Evolutionary conservation across 345 rosid genomes (phyloP).

Genomic region (Salix purpurea): DNA sequence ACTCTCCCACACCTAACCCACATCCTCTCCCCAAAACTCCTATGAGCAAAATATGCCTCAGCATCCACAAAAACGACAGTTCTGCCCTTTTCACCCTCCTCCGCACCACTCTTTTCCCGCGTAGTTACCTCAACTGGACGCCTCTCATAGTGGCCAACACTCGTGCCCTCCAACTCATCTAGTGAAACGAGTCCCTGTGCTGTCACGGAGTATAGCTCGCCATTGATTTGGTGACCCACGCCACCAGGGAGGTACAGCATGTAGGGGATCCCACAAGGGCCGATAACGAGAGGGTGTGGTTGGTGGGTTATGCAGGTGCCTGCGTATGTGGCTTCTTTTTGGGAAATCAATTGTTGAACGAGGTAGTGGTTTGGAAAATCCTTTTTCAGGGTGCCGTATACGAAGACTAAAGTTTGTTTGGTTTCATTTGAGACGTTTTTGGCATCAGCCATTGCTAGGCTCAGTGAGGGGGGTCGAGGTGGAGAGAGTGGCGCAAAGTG

Average conservation of each 20-base stretch:
- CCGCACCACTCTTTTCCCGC: neutral
- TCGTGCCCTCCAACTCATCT: constrained; percentile 62
- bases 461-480: neutral
- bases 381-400: constrained; percentile 65
- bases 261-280: constrained; percentile 69
- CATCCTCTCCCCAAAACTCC: constrained; percentile 52
- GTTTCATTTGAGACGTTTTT: neutral
- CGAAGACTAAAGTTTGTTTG: constrained; percentile 36
- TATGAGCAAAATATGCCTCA: constrained; percentile 60
- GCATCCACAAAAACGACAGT: constrained; percentile 31
- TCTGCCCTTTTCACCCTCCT: constrained; percentile 9
- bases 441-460: constrained; percentile 7
- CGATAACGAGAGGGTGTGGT: constrained; percentile 59
- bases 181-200: constrained; percentile 40
- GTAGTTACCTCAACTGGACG: constrained; percentile 35
- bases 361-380: constrained; percentile 47
- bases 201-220: constrained; percentile 67
- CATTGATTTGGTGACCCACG: constrained; percentile 47
- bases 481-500: too few species aligned
- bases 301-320: constrained; percentile 42
- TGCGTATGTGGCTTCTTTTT: constrained; percentile 41
- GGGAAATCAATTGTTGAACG: constrained; percentile 36
- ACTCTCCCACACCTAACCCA: constrained; percentile 49
- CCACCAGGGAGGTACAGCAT: constrained; percentile 50
- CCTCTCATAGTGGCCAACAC: constrained; percentile 67